Conservation (phyloP, 2,329 filamentous ascomycete species). For the Lecanoromycetidae sp. region DNA sequence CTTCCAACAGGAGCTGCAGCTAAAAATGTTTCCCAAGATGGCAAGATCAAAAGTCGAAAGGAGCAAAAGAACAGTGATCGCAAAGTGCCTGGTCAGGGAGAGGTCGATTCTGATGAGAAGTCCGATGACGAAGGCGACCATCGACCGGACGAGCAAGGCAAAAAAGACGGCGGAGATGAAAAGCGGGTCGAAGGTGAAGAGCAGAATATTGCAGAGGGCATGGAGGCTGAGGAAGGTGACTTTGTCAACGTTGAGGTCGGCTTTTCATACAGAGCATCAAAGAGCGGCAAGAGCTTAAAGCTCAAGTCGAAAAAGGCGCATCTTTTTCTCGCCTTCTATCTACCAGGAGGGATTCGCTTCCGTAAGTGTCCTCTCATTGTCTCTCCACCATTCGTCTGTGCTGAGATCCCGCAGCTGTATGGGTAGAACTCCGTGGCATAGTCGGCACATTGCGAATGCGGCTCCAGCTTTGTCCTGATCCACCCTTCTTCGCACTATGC, state of each 20-base stretch:
- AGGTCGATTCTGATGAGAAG: slow-evolving; percentile 26
- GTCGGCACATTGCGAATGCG: slow-evolving; percentile 59
- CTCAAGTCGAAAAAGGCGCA: slow-evolving; percentile 60
- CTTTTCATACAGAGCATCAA: slow-evolving; percentile 57
- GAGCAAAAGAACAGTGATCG: slow-evolving; percentile 39
- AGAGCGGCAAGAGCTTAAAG: slow-evolving; percentile 47
- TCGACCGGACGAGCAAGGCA: slow-evolving; percentile 25
- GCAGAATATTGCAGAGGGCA: slow-evolving; percentile 41
- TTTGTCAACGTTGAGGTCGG: slow-evolving; percentile 67
- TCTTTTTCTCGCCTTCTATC: slow-evolving; percentile 58
- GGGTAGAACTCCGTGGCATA: slow-evolving; percentile 62
- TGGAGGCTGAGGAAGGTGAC: slow-evolving; percentile 66
- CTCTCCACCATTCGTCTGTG: slow-evolving; percentile 19
- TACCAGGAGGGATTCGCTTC: slow-evolving; percentile 43
- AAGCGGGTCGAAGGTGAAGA: slow-evolving; percentile 26
- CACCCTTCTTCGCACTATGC: slow-evolving; percentile 64
- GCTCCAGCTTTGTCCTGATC: slow-evolving; percentile 55
- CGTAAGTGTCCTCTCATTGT: slow-evolving; percentile 26
- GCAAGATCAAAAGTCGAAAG: slow-evolving; percentile 43
- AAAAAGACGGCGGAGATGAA: slow-evolving; percentile 25
- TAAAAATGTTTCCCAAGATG: slow-evolving; percentile 46
- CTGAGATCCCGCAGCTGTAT: slow-evolving; percentile 48
- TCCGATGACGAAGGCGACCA: slow-evolving; percentile 22
- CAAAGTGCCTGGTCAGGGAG: slow-evolving; percentile 31
- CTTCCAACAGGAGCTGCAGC: slow-evolving; percentile 58